Base-by-base conservation (phyloP, 1,284 basidiomycete species). In the Tilletiopsis washingtonensis region DNA sequence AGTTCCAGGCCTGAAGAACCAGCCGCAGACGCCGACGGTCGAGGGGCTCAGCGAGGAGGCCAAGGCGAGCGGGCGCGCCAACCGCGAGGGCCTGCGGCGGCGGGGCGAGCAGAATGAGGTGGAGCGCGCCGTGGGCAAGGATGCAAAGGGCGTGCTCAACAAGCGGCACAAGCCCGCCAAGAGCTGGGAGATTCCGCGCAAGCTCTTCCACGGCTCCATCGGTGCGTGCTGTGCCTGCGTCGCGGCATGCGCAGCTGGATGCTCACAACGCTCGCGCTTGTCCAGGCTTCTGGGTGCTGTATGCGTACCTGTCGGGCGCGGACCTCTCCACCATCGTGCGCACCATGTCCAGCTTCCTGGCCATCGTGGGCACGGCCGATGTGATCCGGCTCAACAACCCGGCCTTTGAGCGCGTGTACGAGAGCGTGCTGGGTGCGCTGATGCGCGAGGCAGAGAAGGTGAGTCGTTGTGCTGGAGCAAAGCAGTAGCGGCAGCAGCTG, bases 391-490 rank as follows among this genome's bases (percentile, higher is more conserved):
- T 97, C 43, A 79, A 80, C 47, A 82, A 77, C 41, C 78, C 81
- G 1, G 66, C 76, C 0, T 87, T 96, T 63, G 90, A 84, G 59
- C 76, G 75, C 39, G 61, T 83, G 5, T 97, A 91, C 72, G 91
- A 96, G 73, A 75, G 77, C 14, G 75, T 77, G 26, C 75, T 93
- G 1, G 91, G 93, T 19, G 84, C 88, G 69, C 80, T 98, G 49
- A 97, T 98, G 93, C 82, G 91, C 15, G 88, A 91, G 61, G 84
- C 83, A 59, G 91, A 96, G 77, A 86, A 85, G 77, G 84, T 84
- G 48, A 41, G 78, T 67, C 14, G n/a, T n/a, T 14, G n/a, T 14
- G n/a, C n/a, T n/a, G n/a, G n/a, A n/a, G n/a, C n/a, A n/a, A n/a
- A n/a, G n/a, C 29, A 34, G n/a, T n/a, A n/a, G n/a, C n/a, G n/a